Percentiles rank a stretch among this genome's conserved stretches.
phyloP scores from a whole-genome alignment of 2,329 filamentous ascomycete species.

The Aureobasidium leucospermi region DNA sequence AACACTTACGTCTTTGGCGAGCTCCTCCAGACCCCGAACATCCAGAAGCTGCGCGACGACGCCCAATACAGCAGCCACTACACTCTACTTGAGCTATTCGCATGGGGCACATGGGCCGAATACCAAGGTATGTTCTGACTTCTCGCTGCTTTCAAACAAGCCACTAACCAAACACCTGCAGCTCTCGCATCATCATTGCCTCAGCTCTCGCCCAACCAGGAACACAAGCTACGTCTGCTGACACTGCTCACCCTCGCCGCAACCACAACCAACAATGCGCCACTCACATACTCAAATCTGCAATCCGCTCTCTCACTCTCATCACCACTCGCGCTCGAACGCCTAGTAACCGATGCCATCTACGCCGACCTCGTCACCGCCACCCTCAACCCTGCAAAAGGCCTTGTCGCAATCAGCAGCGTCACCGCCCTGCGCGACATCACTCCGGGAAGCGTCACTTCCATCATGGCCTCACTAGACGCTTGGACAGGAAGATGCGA shows the following conservation, averaged over 20 bases:
- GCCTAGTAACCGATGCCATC: slow-evolving; percentile 77
- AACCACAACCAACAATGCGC: slow-evolving; percentile 37
- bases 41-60: slow-evolving; percentile 63
- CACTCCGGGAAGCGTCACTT: slow-evolving; percentile 61
- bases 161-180: slow-evolving; percentile 20
- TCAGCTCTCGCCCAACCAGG: slow-evolving; percentile 62
- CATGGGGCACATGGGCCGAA: slow-evolving; percentile 78
- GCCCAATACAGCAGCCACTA: slow-evolving; percentile 58
- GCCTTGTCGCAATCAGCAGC: slow-evolving; percentile 68
- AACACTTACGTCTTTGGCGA: slow-evolving; percentile 92
- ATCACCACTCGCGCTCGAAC: slow-evolving; percentile 66
- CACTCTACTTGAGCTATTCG: slow-evolving; percentile 76
- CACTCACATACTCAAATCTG: slow-evolving; percentile 66
- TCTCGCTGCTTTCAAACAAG: slow-evolving; percentile 25
- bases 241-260: slow-evolving; percentile 76
- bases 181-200: slow-evolving; percentile 54
- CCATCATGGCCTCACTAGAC: slow-evolving; percentile 60
- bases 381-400: slow-evolving; percentile 72
- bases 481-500: slow-evolving; percentile 76
- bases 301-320: slow-evolving; percentile 59
- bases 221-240: slow-evolving; percentile 81
- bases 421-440: slow-evolving; percentile 84
- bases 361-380: slow-evolving; percentile 77
- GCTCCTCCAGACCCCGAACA: slow-evolving; percentile 72
- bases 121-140: slow-evolving; percentile 51